Evolutionary conservation across 1,284 basidiomycete species (phyloP).

Genomic region (Testicularia cyperi): DNA sequence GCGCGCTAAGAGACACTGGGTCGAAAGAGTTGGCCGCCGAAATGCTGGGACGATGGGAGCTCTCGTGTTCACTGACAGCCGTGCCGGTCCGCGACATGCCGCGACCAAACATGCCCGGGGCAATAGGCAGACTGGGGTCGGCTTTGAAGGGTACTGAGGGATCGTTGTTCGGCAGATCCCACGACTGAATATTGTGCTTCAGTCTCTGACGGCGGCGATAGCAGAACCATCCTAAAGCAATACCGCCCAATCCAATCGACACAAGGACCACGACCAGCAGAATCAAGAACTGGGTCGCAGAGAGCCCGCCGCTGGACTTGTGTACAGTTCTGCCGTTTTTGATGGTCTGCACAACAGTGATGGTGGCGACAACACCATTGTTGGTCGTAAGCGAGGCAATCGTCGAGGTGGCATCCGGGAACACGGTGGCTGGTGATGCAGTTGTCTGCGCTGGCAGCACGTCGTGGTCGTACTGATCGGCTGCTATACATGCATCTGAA

Average conservation of each 20-base stretch:
- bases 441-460: slow-evolving; percentile 23
- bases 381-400: slow-evolving; percentile 33
- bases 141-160: slow-evolving; percentile 28
- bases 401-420: slow-evolving; percentile 34
- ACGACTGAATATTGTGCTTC: slow-evolving; percentile 24
- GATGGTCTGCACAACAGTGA: slow-evolving; percentile 35
- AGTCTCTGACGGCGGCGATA: slow-evolving; percentile 24
- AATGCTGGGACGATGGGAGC: slow-evolving; percentile 7
- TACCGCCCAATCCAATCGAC: slow-evolving; percentile 15
- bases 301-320: slow-evolving; percentile 3
- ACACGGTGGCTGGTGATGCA: slow-evolving; percentile 15
- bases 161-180: slow-evolving; percentile 31
- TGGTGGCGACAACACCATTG: slow-evolving; percentile 24
- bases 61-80: background rate
- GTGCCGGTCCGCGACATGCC: slow-evolving; percentile 8
- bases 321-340: slow-evolving; percentile 16
- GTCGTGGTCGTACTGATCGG: slow-evolving; percentile 5
- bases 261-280: slow-evolving; percentile 24
- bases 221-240: slow-evolving; percentile 30
- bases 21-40: slow-evolving; percentile 23
- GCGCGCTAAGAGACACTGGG: slow-evolving; percentile 11
- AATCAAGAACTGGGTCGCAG: slow-evolving; percentile 8
- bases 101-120: slow-evolving; percentile 27
- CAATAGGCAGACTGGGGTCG: slow-evolving; percentile 30
- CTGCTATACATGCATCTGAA: slow-evolving; percentile 14